A percentile compares a stretch with the other conserved stretches of the same genome.
Conservation (phyloP, 148 eudicot species). For the Polygonum maritimum region DNA sequence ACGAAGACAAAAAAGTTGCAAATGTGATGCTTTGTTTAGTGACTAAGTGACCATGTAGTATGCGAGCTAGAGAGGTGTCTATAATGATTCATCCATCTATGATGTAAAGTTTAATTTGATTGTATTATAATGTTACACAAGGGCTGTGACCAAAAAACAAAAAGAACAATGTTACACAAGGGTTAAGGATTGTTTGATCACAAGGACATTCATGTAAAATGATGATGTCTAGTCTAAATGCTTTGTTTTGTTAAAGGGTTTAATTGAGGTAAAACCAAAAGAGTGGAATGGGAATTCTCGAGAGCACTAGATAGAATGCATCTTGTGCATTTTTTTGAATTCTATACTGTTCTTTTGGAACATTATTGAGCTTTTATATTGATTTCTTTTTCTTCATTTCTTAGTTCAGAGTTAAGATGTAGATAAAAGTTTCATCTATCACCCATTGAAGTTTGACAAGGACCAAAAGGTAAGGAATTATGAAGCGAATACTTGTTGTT, state of each 20-base stretch:
- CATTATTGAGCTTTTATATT: not conserved
- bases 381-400: not conserved
- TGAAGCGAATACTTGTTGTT: not conserved
- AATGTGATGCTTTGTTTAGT: not conserved
- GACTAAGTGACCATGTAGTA: not conserved
- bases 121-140: not conserved
- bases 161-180: too few relatives aligned
- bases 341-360: not conserved
- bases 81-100: not conserved
- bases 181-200: not conserved
- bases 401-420: not conserved
- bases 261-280: not conserved
- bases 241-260: not conserved
- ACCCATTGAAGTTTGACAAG: not conserved
- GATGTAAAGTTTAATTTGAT: not conserved
- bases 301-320: not conserved
- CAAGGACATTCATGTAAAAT: not conserved
- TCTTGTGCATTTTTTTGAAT: not conserved
- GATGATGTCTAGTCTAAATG: slow-evolving; percentile 2
- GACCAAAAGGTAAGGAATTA: not conserved
- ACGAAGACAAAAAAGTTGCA: not conserved
- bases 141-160: not conserved
- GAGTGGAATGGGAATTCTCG: not conserved
- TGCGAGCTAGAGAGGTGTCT: not conserved
- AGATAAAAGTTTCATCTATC: not conserved